Base-by-base conservation (phyloP, 106 monocot species). In the Allium fistulosum region DNA sequence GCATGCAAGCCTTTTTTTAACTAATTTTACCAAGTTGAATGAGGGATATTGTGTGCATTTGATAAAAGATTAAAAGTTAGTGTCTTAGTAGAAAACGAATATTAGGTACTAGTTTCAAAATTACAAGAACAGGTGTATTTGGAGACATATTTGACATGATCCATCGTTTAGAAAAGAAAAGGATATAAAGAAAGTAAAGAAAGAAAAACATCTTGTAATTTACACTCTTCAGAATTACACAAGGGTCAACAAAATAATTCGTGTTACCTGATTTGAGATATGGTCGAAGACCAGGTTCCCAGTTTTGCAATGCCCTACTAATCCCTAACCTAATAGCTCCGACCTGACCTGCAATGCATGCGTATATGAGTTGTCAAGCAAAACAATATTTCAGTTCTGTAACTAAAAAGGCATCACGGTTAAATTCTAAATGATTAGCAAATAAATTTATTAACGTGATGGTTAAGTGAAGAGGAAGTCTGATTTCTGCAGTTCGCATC, bases 271-370 rank as follows among this genome's bases (percentile, higher is more conserved):
- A 57, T 87, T 92, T 92, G 51, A 99, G 92, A 28, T 83, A 80
- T 66, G 80, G 77, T 15, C 92, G 86, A 69, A 84, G 71, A 2
- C 84, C 89, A 67, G 97, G 97, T 72, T 92, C 92, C 82, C 86
- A 99, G 67, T 89, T 85, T 61, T 99, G 92, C 70, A 99, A 82
- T 8, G 97, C 97, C 70, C 87, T 87, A 77, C 97, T 99, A 37
- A 99, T 87, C 51, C 97, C 97, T 53, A 97, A 73, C 16, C 97
- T 92, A 71, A 97, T 79, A 22, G 97, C 97, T 65, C 97, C 97
- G 11, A 92, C 97, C 76, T 99, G 97, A 56, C 97, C 97, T 99
- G 81, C 52, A 84, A 58, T 63, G 48, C 46, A 61, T 51, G 16
- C 26, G 22, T 37, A 60, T 59, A 77, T 48, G 16, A 71, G 11